Base-by-base conservation (phyloP, 331 rosid species). In the Prunus yedoensis region DNA sequence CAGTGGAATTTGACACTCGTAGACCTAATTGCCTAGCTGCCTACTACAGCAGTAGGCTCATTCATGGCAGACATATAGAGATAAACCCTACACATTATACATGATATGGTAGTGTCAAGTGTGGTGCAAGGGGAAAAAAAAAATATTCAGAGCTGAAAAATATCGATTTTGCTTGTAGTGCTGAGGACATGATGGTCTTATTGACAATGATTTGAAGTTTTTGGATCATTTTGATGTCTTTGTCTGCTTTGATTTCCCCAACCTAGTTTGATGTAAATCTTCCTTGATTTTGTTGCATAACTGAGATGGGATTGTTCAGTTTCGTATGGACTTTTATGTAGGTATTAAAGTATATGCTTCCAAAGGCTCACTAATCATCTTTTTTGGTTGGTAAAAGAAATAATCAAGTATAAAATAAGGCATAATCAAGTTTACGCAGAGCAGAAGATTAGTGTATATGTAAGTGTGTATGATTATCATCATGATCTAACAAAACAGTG, bases 261-360 rank as follows among this genome's bases (percentile, higher is more conserved):
- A 68, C 83, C 88, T 70, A 82, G 16, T 77, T 80, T 84, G 90
- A 58, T 58, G 64, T 58, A 58, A 51, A 59, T 5, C 38, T 77
- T 81, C 84, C 74, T 79, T 86, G 71, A 80, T 71, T 78, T 80
- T 81, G 80, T 82, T 84, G 88, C 82, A 59, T 28, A 60, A 53
- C 51, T 43, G 16, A 74, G 78, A 53, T 51, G 28, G 73, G 1
- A 15, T 30, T 10, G 23, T 51, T 47, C 35, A 27, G 35, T 58
- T 27, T 2, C 49, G 23, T 16, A 30, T 70, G 11, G 12, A 10
- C 57, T 28, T 11, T 54, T 54, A 45, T 9, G 2, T 27, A 27
- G 28, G 28, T 27, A 27, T 27, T 27, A 27, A 27, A 27, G 28
- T 27, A 27, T 27, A 27, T 27, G 28, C 28, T 27, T 27, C 28